Evolutionary conservation across 2,329 filamentous ascomycete genomes (phyloP).

Genomic region (Penicillium sp.): DNA sequence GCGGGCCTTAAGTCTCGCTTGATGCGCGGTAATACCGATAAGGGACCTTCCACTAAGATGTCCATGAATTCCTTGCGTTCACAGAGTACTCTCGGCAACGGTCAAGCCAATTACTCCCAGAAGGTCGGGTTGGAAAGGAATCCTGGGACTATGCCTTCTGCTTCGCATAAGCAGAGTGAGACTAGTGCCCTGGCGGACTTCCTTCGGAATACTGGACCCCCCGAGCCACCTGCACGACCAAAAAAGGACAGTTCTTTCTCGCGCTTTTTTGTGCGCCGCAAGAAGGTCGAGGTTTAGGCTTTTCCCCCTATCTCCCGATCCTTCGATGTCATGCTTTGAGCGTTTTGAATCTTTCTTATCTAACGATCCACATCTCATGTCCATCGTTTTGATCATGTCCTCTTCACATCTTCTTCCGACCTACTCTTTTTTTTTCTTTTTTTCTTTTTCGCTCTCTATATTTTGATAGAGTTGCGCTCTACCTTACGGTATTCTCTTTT

Average conservation of each 20-base stretch:
- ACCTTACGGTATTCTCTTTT: constrained; percentile 12
- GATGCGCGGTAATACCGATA: constrained; percentile 36
- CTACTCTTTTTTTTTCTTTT: constrained; percentile 14
- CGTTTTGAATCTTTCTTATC: constrained; percentile 21
- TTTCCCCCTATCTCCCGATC: background rate
- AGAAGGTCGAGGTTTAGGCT: constrained; percentile 32
- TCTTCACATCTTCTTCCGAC: constrained; percentile 9
- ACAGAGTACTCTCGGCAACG: constrained; percentile 34
- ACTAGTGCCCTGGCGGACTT: constrained; percentile 76
- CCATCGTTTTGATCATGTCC: constrained; percentile 26
- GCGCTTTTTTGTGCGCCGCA: constrained; percentile 41
- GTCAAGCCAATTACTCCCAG: constrained; percentile 40
- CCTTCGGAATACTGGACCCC: constrained; percentile 69
- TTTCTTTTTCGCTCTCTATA: background rate
- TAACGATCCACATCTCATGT: constrained; percentile 30
- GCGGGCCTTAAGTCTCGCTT: constrained; percentile 41
- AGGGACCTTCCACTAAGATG: constrained; percentile 33
- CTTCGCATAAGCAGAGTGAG: constrained; percentile 37
- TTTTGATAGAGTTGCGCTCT: constrained; percentile 18
- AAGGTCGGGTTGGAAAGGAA: constrained; percentile 45
- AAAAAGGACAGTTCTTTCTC: constrained; percentile 36
- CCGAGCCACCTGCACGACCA: constrained; percentile 43
- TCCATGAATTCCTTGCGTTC: constrained; percentile 41
- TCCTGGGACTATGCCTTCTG: constrained; percentile 26
- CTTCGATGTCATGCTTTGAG: constrained; percentile 27